These are phyloP conservation scores for Aspergillus flavus DNA, from an alignment of 2,329 filamentous ascomycete genomes.

Conservation along the genomic window DNA sequence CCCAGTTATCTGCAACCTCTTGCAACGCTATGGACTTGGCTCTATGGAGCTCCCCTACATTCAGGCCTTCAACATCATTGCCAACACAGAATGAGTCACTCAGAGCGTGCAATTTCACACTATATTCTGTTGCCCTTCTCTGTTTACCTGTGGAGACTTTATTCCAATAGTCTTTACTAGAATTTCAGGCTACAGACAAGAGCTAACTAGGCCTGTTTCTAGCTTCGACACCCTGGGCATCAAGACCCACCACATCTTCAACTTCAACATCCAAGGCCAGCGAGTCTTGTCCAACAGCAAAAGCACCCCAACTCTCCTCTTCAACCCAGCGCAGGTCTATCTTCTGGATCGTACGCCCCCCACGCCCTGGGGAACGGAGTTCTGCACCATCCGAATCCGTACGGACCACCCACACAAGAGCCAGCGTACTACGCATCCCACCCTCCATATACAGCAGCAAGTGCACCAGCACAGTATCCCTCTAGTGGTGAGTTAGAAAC, in stretches of 20 bases:
- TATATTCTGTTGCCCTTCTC: background rate
- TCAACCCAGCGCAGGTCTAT: constrained; percentile 53
- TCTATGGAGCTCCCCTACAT: background rate
- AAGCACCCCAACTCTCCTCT: constrained; percentile 62
- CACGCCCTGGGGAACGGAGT: constrained; percentile 43
- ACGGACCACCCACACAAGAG: constrained; percentile 70
- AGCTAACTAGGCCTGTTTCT: constrained; percentile 14
- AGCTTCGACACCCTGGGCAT: constrained; percentile 39
- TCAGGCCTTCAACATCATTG: background rate
- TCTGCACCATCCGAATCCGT: constrained; percentile 59
- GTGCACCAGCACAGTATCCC: constrained; percentile 79
- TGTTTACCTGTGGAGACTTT: background rate
- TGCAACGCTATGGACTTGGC: background rate
- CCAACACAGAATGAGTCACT: background rate
- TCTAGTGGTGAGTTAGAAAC: constrained; percentile 70
- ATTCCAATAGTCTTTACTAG: background rate
- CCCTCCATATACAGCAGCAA: constrained; percentile 80
- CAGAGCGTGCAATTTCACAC: background rate
- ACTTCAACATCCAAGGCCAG: constrained; percentile 34
- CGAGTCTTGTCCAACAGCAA: constrained; percentile 30
- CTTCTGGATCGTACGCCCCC: constrained; percentile 34
- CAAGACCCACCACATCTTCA: constrained; percentile 34
- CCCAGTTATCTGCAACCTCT: background rate
- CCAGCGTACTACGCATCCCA: constrained; percentile 75
- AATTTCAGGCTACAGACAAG: background rate